Evolutionary conservation across 768 basidiomycete species (phyloP).

Genomic region (Suillus ampliporus): DNA sequence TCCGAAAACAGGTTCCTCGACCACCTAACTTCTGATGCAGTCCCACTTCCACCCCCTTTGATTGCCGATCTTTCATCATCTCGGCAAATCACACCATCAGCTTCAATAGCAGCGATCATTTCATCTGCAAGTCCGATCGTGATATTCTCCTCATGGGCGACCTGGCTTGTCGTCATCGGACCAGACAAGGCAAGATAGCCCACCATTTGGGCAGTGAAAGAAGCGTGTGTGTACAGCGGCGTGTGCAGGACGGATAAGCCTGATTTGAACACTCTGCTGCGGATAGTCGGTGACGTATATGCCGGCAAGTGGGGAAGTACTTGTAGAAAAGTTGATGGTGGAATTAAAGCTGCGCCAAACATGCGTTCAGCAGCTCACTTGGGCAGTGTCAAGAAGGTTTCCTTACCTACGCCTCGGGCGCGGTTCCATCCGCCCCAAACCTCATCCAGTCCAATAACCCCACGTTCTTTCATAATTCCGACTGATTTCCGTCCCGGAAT

Average conservation of each 20-base stretch:
- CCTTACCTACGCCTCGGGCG: slow-evolving; percentile 86
- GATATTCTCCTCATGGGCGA: slow-evolving; percentile 74
- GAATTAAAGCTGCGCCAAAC: slow-evolving; percentile 73
- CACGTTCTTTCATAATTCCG: slow-evolving; percentile 80
- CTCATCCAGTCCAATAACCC: slow-evolving; percentile 88
- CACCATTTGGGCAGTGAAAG: slow-evolving; percentile 73
- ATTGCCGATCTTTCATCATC: slow-evolving; percentile 61
- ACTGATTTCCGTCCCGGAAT: slow-evolving; percentile 24
- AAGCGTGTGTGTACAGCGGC: slow-evolving; percentile 68
- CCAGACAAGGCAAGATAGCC: slow-evolving; percentile 56
- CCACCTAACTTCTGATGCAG: slow-evolving; percentile 71
- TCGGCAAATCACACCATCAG: slow-evolving; percentile 70
- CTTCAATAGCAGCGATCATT: slow-evolving; percentile 79
- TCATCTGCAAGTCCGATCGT: slow-evolving; percentile 77
- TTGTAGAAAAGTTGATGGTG: slow-evolving; percentile 85
- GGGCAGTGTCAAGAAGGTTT: slow-evolving; percentile 10
- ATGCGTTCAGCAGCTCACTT: background rate
- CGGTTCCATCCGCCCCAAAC: slow-evolving; percentile 97
- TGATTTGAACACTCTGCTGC: slow-evolving; percentile 68
- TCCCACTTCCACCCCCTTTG: slow-evolving; percentile 48
- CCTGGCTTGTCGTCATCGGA: slow-evolving; percentile 65
- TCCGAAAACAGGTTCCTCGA: slow-evolving; percentile 67
- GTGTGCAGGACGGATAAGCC: slow-evolving; percentile 86
- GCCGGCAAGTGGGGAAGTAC: slow-evolving; percentile 69
- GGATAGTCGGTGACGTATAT: slow-evolving; percentile 72